Evolutionary conservation across 106 monocot species (phyloP), one percentile per base, ranked within the genome.

Genomic region (Phalaenopsis aphrodite): DNA sequence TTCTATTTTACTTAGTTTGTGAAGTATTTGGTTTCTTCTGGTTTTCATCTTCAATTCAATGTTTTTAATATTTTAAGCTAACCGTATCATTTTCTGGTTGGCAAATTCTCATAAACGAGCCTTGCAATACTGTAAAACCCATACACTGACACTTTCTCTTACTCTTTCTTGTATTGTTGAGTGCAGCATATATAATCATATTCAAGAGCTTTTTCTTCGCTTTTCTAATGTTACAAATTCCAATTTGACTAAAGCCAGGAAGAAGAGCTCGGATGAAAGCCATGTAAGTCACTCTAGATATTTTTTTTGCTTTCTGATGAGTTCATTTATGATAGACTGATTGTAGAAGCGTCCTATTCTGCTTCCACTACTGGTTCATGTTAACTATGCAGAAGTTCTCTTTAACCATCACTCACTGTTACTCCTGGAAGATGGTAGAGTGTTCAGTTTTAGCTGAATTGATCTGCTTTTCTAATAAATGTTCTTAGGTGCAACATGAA

Each of bases 141-240:
- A 43, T 74, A 43, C 1, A 76, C 21, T 76, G 11, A 49, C 49
- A 14, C 49, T 23, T 1, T 52, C 49, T 23, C 0, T 52, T 76
- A 23, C 3, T 67, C 42, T 79, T 77, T 21, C 11, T 77, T 39
- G 18, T 76, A 48, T 23, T 19, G 37, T 65, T 64, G 68, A n/a
- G 74, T 92, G 79, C 81, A 92, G 92, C 74, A 92, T 86, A 46
- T 92, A 92, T 77, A 92, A 92, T 86, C 86, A 90, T 84, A 83
- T 90, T 56, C 86, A 84, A 77, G 86, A 86, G 80, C 79, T 92
- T 81, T 78, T 92, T 5, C 73, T 52, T 9, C 86, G 77, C 42
- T 42, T 92, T 23, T 85, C 88, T 47, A 48, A 69, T 78, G 78
- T 74, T 78, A 77, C 39, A n/a, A 52, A 58, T 48, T 72, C 80